Base-by-base conservation (phyloP, 1,284 basidiomycete genomes). In the Sporisorium reilianum region DNA sequence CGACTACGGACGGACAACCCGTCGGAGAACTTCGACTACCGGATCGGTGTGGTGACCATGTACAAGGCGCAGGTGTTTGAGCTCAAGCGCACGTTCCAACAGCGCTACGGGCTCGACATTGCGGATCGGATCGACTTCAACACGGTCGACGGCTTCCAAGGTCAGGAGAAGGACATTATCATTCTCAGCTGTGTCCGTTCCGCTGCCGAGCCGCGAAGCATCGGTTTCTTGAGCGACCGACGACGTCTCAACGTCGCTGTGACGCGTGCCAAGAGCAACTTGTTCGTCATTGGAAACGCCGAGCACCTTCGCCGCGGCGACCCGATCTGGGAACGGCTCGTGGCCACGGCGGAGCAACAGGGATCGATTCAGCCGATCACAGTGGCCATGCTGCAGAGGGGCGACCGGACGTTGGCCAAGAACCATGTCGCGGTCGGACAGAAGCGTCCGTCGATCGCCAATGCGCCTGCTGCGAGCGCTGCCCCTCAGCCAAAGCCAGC, bases 131-230 rank as follows among this genome's bases (percentile, higher is more conserved):
- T 99, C 45, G 93, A 97, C 78, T 98, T 99, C 87, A 94, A 97
- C 84, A 99, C 97, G 0, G 97, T 99, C 41, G 97, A 99, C 85
- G 97, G 97, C 4, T 99, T 99, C 89, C 97, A 99, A 85, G 97
- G 97, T 38, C 90, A 97, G 82, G 97, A 99, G 87, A 99, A 99
- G 89, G 97, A 99, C 85, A 98, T 99, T 82, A 98, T 99, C 85
- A 98, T 99, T 79, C 89, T 99, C 54, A 94, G 92, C 84, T 99
- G 97, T 85, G 97, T 99, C 16, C 89, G 97, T 83, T 97, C 94
- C 86, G 94, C 79, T 44, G 9, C 46, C 3, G 56, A 66, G 25
- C 45, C 64, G 5, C 55, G 62, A 5, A 62, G 64, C 53, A 90
- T 99, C 66, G 97, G 96, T 75, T 98, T 98, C 88, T 53, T 84